Evolutionary conservation across 495 filamentous ascomycete species (phyloP).

Genomic region (Apodospora peruviana): DNA sequence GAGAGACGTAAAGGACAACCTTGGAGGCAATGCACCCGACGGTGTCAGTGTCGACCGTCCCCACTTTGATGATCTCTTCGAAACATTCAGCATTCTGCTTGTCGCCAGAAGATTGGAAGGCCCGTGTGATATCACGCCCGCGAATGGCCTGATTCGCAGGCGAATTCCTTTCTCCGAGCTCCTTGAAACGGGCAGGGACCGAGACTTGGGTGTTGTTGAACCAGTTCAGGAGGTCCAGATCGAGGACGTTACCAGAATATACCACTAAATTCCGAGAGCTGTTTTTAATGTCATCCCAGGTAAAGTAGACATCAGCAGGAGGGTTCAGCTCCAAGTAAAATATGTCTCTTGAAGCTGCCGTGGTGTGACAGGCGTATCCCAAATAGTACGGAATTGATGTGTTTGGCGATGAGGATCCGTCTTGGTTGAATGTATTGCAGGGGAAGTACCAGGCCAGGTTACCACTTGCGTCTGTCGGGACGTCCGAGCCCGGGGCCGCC

Average conservation of each 20-base stretch:
- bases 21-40: constrained; percentile 97
- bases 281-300: constrained; percentile 93
- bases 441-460: constrained; percentile 97
- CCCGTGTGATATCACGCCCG: constrained; percentile 86
- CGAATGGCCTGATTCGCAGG: constrained; percentile 62
- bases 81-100: constrained; percentile 81
- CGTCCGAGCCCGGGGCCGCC: constrained; percentile 58
- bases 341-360: constrained; percentile 52
- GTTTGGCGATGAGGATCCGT: constrained; percentile 78
- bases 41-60: constrained; percentile 90
- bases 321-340: constrained; percentile 68
- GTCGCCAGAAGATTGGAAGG: constrained; percentile 69
- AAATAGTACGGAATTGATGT: constrained; percentile 65
- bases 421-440: constrained; percentile 85
- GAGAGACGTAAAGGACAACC: constrained; percentile 91
- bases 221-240: constrained; percentile 87
- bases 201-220: constrained; percentile 82
- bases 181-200: constrained; percentile 71
- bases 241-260: constrained; percentile 89
- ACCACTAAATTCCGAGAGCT: constrained; percentile 81
- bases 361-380: constrained; percentile 91
- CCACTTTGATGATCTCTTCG: constrained; percentile 89
- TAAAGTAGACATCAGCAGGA: constrained; percentile 73
- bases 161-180: constrained; percentile 52
- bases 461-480: constrained; percentile 67